A percentile compares a stretch with the other conserved stretches of the same genome.
These are phyloP conservation scores for Plasmodium cynomolgi DNA, from an alignment of 169 alveolate species.

Conservation along the genomic window DNA sequence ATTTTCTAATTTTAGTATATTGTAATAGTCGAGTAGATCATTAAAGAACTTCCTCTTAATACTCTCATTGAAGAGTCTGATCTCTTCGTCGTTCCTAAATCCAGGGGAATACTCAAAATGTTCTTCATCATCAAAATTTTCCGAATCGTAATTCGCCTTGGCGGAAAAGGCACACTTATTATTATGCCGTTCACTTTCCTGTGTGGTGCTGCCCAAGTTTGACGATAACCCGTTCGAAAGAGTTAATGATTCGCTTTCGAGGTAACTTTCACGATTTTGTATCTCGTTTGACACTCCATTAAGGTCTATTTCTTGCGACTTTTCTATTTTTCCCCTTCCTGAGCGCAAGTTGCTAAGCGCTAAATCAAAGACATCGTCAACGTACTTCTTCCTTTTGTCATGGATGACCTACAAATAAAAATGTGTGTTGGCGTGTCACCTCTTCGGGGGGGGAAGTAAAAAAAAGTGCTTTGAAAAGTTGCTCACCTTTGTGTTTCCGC, in stretches of 20 bases:
- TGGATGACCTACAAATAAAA: slow-evolving; percentile 26
- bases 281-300: not conserved
- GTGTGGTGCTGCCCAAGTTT: not conserved
- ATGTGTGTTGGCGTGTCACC: not conserved
- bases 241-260: not conserved
- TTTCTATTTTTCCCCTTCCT: not conserved
- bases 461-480: not conserved
- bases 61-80: not conserved
- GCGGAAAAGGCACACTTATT: not conserved
- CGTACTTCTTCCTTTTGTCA: slow-evolving; percentile 22
- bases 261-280: not conserved
- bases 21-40: slow-evolving; percentile 28
- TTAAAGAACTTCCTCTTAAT: slow-evolving; percentile 21
- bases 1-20: not conserved
- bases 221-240: not conserved
- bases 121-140: not conserved
- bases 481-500: slow-evolving; percentile 24
- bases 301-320: not conserved
- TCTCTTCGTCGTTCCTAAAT: not conserved
- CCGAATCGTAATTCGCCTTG: slow-evolving; percentile 9
- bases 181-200: not conserved
- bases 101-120: not conserved
- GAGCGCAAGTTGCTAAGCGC: slow-evolving; percentile 1
- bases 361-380: slow-evolving; percentile 13
- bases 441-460: not conserved